Evolutionary conservation across 2,329 filamentous ascomycete species (phyloP).

Genomic region (Aspergillus eucalypticola): DNA sequence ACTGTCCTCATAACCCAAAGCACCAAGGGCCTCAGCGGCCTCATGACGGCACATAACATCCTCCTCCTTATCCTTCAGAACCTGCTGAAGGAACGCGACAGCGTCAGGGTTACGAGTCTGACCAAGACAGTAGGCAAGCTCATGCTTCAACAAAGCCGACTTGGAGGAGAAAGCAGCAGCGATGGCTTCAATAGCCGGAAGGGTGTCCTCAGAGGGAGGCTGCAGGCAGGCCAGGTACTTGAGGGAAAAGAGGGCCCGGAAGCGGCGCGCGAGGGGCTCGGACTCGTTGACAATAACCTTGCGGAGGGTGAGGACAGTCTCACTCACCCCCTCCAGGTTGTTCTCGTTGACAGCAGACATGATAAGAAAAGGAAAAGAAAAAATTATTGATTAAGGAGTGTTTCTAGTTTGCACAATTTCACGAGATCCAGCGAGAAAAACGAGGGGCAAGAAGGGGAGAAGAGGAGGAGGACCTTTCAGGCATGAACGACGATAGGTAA

Average conservation of each 20-base stretch:
- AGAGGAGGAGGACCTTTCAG: slow-evolving; percentile 1
- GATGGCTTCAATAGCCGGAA: slow-evolving; percentile 74
- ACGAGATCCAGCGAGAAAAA: background rate
- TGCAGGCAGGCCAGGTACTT: slow-evolving; percentile 82
- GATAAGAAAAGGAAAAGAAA: background rate
- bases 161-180: slow-evolving; percentile 81
- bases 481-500: slow-evolving; percentile 7
- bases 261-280: slow-evolving; percentile 81
- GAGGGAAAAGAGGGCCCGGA: slow-evolving; percentile 94
- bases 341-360: slow-evolving; percentile 37
- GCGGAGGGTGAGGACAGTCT: slow-evolving; percentile 53
- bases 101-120: slow-evolving; percentile 80
- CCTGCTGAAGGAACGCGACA: slow-evolving; percentile 68
- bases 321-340: slow-evolving; percentile 13
- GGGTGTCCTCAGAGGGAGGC: slow-evolving; percentile 57
- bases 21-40: slow-evolving; percentile 90
- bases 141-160: slow-evolving; percentile 91
- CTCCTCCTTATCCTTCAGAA: slow-evolving; percentile 76
- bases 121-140: slow-evolving; percentile 93
- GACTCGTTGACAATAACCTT: slow-evolving; percentile 77
- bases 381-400: background rate
- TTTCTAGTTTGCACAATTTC: background rate
- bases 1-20: slow-evolving; percentile 73
- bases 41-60: slow-evolving; percentile 96
- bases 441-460: background rate